Evolutionary conservation across 768 basidiomycete genomes (phyloP).

Genomic region (Pulveroboletus sp.): DNA sequence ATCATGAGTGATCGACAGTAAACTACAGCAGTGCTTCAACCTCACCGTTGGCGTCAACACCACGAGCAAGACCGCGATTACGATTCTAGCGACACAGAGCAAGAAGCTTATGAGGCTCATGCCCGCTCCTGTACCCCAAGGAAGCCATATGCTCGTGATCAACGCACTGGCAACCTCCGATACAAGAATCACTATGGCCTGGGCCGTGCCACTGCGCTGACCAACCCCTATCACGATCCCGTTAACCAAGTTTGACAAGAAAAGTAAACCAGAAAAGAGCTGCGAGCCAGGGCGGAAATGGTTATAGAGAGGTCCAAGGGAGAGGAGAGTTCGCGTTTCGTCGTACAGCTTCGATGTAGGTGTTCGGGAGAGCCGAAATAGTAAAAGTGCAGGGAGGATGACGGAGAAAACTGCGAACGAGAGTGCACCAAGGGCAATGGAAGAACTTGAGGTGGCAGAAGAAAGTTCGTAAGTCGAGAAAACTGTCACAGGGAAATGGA

Average conservation of each 20-base stretch:
- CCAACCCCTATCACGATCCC: slow-evolving; percentile 87
- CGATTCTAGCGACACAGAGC: slow-evolving; percentile 86
- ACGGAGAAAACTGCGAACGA: slow-evolving; percentile 81
- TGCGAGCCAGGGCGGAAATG: slow-evolving; percentile 90
- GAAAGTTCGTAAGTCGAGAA: slow-evolving; percentile 73
- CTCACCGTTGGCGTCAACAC: slow-evolving; percentile 86
- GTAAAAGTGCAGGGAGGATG: slow-evolving; percentile 66
- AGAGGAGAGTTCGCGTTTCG: slow-evolving; percentile 86
- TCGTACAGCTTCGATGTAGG: slow-evolving; percentile 91
- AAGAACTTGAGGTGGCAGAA: slow-evolving; percentile 45
- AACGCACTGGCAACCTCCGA: slow-evolving; percentile 85
- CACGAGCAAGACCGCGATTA: slow-evolving; percentile 85
- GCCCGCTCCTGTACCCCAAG: slow-evolving; percentile 94
- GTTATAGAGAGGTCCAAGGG: slow-evolving; percentile 90
- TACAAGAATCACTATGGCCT: slow-evolving; percentile 85
- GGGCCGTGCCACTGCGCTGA: slow-evolving; percentile 85
- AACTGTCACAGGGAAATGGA: slow-evolving; percentile 91
- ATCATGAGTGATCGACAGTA: slow-evolving; percentile 10
- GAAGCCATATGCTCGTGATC: slow-evolving; percentile 90
- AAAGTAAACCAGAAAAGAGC: slow-evolving; percentile 77
- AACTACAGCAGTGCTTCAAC: slow-evolving; percentile 1
- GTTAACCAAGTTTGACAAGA: slow-evolving; percentile 77
- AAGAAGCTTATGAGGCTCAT: slow-evolving; percentile 97
- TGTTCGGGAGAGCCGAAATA: slow-evolving; percentile 74
- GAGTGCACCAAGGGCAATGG: slow-evolving; percentile 75